Evolutionary conservation across 352 stramenopile genomes (phyloP).

Genomic region (Phytopythium boreale): DNA sequence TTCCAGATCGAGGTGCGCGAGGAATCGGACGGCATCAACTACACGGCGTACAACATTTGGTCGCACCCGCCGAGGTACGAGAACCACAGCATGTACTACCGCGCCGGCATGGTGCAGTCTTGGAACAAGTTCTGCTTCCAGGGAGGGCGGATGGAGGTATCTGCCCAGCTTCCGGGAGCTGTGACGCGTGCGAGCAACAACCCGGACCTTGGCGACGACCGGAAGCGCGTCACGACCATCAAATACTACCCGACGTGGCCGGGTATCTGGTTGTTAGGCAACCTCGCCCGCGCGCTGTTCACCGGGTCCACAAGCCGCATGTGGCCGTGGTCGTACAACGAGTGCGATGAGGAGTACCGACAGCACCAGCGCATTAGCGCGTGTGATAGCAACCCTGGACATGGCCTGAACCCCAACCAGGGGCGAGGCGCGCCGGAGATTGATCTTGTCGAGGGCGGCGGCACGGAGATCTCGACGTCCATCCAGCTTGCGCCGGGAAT

Average conservation of each 20-base stretch:
- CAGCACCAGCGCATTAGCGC: conserved; percentile 43
- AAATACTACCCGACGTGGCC: conserved; percentile 89
- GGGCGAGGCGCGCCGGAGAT: conserved; percentile 90
- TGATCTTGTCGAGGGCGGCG: conserved; percentile 86
- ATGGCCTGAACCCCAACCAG: conserved; percentile 71
- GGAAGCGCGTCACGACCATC: conserved; percentile 25
- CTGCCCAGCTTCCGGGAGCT: conserved; percentile 86
- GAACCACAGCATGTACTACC: conserved; percentile 34
- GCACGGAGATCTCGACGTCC: conserved; percentile 64
- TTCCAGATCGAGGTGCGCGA: conserved; percentile 38
- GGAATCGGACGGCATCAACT: conserved; percentile 34
- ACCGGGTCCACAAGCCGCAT: conserved; percentile 87
- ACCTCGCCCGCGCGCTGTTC: conserved; percentile 94
- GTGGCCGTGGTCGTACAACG: conserved; percentile 92
- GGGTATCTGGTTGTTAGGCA: conserved; percentile 94
- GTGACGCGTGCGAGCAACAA: conserved; percentile 34
- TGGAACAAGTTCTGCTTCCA: conserved; percentile 95
- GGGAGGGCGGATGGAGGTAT: conserved; percentile 87
- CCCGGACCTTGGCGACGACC: conserved; percentile 43
- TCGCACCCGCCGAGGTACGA: conserved; percentile 31
- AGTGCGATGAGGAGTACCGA: conserved; percentile 46
- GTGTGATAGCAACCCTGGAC: conserved; percentile 87
- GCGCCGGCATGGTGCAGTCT: conserved; percentile 79
- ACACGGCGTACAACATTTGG: conserved; percentile 45
- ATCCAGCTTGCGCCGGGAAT: conserved; percentile 74